Evolutionary conservation across 2,329 filamentous ascomycete genomes (phyloP).

Genomic region (Ophiocordyceps australis): DNA sequence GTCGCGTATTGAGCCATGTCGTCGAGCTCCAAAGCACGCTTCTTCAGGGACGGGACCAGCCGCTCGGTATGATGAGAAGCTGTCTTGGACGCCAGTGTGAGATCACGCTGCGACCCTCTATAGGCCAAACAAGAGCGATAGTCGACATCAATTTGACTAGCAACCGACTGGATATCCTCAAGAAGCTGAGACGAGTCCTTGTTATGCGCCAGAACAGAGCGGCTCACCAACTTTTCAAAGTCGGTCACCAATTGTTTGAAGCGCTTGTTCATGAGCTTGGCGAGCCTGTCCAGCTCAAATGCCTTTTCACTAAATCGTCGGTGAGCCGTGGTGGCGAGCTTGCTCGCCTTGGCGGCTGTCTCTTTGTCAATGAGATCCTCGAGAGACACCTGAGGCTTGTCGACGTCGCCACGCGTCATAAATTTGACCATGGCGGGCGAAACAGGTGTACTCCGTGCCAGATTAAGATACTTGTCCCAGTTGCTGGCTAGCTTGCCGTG

Average conservation of each 20-base stretch:
- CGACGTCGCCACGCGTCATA: conserved; percentile 32
- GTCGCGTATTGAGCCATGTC: conserved; percentile 39
- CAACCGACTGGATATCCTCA: conserved; percentile 71
- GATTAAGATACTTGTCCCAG: conserved; percentile 51
- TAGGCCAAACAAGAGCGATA: conserved; percentile 60
- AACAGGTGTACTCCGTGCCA: conserved; percentile 46
- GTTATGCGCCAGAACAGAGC: conserved; percentile 35
- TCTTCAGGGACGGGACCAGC: conserved; percentile 37
- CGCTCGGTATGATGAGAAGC: conserved; percentile 45
- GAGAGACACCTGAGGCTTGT: conserved; percentile 36
- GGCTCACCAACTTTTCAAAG: conserved; percentile 39
- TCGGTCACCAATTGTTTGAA: conserved; percentile 43
- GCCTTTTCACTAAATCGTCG: conserved; percentile 42
- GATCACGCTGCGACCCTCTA: conserved; percentile 40
- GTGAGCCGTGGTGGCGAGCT: conserved; percentile 38
- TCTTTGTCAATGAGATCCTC: conserved; percentile 62
- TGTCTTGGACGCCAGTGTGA: conserved; percentile 43
- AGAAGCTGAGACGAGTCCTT: conserved; percentile 52
- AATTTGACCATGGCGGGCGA: conserved; percentile 47
- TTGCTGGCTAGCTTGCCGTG: conserved; percentile 43
- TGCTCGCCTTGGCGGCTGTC: conserved; percentile 54
- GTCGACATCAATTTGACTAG: conserved; percentile 74
- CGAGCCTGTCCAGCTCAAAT: conserved; percentile 39
- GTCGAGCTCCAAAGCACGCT: conserved; percentile 40
- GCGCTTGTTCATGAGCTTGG: conserved; percentile 39